These are phyloP conservation scores for Agaricales sp. DNA, from an alignment of 1,284 basidiomycete genomes.

Conservation along the genomic window DNA sequence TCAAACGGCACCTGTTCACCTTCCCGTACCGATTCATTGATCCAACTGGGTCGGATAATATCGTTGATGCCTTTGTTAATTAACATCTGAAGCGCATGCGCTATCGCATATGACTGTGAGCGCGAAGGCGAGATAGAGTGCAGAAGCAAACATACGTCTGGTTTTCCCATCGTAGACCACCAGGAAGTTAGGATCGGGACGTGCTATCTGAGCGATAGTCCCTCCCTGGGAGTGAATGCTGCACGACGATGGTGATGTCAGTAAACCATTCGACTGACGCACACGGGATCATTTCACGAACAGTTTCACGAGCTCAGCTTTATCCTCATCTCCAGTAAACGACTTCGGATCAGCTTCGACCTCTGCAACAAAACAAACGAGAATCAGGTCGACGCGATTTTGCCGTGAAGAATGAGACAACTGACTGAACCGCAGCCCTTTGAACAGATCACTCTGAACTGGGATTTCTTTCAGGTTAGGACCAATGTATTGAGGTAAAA, in stretches of 20 bases:
- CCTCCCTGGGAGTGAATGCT: slow-evolving; percentile 78
- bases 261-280: too few relatives aligned
- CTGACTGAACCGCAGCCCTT: slow-evolving; percentile 71
- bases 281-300: slow-evolving; percentile 21
- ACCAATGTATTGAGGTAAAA: slow-evolving; percentile 59
- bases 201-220: slow-evolving; percentile 51
- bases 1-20: slow-evolving; percentile 46
- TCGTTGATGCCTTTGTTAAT: slow-evolving; percentile 57
- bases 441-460: slow-evolving; percentile 57
- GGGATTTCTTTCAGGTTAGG: slow-evolving; percentile 48
- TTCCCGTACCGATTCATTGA: slow-evolving; percentile 63
- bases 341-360: slow-evolving; percentile 72
- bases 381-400: neutral
- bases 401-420: slow-evolving; percentile 9
- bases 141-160: neutral
- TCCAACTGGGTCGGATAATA: slow-evolving; percentile 73
- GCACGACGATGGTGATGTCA: too few relatives aligned
- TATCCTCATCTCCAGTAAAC: slow-evolving; percentile 57
- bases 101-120: slow-evolving; percentile 20
- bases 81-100: slow-evolving; percentile 55
- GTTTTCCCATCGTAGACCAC: neutral
- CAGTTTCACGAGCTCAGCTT: slow-evolving; percentile 53
- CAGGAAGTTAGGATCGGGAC: neutral
- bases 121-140: neutral
- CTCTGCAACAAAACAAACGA: slow-evolving; percentile 29